Evolutionary conservation across 805 yeast species (phyloP).

Genomic region (Hanseniaspora mollemarum): DNA sequence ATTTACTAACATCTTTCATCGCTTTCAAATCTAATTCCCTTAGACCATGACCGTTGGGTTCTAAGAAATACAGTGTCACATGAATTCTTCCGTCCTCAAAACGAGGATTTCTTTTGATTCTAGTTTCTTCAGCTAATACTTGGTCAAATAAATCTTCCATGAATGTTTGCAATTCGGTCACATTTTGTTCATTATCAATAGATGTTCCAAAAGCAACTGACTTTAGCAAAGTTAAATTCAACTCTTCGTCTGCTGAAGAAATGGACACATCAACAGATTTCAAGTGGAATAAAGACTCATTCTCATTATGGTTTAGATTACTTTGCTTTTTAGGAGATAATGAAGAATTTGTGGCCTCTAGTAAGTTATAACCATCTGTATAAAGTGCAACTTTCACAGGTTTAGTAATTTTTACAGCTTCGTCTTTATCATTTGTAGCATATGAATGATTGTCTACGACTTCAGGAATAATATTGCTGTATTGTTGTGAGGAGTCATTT

Average conservation of each 20-base stretch:
- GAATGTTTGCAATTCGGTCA: conserved; percentile 51
- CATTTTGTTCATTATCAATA: conserved; percentile 58
- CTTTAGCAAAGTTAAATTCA: conserved; percentile 53
- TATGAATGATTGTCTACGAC: conserved; percentile 27
- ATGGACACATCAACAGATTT: conserved; percentile 24
- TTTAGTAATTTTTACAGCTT: conserved; percentile 23
- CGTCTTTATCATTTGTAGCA: conserved; percentile 19
- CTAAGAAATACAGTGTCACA: conserved; percentile 57
- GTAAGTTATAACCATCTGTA: conserved; percentile 36
- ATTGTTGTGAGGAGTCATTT: conserved; percentile 38
- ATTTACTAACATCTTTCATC: conserved; percentile 60
- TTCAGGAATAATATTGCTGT: neutral
- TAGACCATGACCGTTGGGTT: conserved; percentile 69
- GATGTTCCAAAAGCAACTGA: conserved; percentile 75
- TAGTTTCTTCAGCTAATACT: conserved; percentile 75
- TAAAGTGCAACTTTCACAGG: conserved; percentile 39
- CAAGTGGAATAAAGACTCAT: conserved; percentile 20
- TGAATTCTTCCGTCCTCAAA: conserved; percentile 70
- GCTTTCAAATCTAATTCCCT: conserved; percentile 60
- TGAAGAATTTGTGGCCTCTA: neutral
- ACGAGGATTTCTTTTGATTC: conserved; percentile 75
- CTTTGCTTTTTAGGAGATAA: neutral
- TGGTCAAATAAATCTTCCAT: conserved; percentile 67
- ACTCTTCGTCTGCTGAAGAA: conserved; percentile 23
- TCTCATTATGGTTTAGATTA: no score